Evolutionary conservation across 2,329 filamentous ascomycete genomes (phyloP), one percentile per base, ranked within the genome.

Genomic region (Penicillium sp.): DNA sequence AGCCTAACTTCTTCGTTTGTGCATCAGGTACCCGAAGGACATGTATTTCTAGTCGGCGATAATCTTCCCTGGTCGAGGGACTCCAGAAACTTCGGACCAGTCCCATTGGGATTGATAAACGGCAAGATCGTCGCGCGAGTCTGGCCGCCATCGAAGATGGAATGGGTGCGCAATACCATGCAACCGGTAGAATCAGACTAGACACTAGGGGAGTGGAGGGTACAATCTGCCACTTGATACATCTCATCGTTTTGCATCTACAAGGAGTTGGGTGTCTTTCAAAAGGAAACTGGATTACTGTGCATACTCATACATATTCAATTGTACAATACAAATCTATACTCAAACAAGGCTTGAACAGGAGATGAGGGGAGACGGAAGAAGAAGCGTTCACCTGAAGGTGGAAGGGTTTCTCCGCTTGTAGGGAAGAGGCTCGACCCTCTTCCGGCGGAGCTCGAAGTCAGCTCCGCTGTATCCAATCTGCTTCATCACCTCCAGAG

Each of bases 21-120:
- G 28, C 9, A 72, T 22, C 26, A 96, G 91, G 88, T 99, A 17
- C 95, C 95, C 0, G 83, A 91, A 73, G 95, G 95, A 1, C 95
- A 99, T 81, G 96, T 93, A 72, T 98, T 92, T 87, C 82, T 97
- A 7, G 86, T 88, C 2, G 95, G 95, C 2, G 95, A 99, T 77
- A 98, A 98, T 76, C 74, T 97, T 64, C 84, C 87, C 3, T 90
- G 86, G 71, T 97, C 93, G 26, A 83, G 92, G 66, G 95, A 99
- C 80, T 97, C 93, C 47, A 88, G 95, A 64, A 83, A 88, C 44
- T 97, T 90, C 79, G 95, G 95, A 0, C 92, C 95, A 0, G 76
- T 99, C 30, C 95, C 95, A 0, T 80, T 99, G 73, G 94, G 87
- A 1, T 80, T 99, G 65, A 86, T 99, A 49, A 88, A 85, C 70